phyloP scores from a whole-genome alignment of 1,139 yeast species.

The Wickerhamomyces sp. region DNA sequence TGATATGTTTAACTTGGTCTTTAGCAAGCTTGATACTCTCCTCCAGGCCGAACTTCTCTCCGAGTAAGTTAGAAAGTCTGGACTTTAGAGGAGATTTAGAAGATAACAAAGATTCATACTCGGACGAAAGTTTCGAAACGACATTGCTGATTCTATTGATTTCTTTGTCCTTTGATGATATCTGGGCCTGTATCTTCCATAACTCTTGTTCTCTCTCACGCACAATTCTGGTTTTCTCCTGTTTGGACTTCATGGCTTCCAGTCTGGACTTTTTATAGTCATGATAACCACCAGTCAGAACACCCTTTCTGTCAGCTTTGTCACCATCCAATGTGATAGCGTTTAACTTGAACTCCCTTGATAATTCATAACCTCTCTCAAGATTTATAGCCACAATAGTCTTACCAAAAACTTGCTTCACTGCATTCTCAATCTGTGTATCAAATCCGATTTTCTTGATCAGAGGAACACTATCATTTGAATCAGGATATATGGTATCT shows the following conservation, averaged over 20 bases:
- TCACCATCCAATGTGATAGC: slow-evolving; percentile 94
- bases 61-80: slow-evolving; percentile 37
- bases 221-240: slow-evolving; percentile 46
- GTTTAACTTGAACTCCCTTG: slow-evolving; percentile 56
- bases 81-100: slow-evolving; percentile 42
- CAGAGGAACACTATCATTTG: slow-evolving; percentile 58
- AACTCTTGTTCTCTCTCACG: slow-evolving; percentile 36
- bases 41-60: slow-evolving; percentile 36
- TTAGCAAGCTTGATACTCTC: slow-evolving; percentile 36
- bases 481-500: slow-evolving; percentile 46
- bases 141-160: slow-evolving; percentile 43
- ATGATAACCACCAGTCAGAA: slow-evolving; percentile 83
- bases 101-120: slow-evolving; percentile 35
- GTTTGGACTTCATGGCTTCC: slow-evolving; percentile 58
- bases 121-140: slow-evolving; percentile 40
- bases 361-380: slow-evolving; percentile 63
- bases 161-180: slow-evolving; percentile 38
- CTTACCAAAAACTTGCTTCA: slow-evolving; percentile 75
- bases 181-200: slow-evolving; percentile 29
- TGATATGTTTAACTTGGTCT: slow-evolving; percentile 25
- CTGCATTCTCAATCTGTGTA: slow-evolving; percentile 52
- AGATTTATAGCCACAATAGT: slow-evolving; percentile 74
- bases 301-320: slow-evolving; percentile 77
- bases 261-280: slow-evolving; percentile 65
- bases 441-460: slow-evolving; percentile 65